These are phyloP conservation scores for Peniophora sp. DNA, from an alignment of 1,284 basidiomycete genomes.

Conservation along the genomic window DNA sequence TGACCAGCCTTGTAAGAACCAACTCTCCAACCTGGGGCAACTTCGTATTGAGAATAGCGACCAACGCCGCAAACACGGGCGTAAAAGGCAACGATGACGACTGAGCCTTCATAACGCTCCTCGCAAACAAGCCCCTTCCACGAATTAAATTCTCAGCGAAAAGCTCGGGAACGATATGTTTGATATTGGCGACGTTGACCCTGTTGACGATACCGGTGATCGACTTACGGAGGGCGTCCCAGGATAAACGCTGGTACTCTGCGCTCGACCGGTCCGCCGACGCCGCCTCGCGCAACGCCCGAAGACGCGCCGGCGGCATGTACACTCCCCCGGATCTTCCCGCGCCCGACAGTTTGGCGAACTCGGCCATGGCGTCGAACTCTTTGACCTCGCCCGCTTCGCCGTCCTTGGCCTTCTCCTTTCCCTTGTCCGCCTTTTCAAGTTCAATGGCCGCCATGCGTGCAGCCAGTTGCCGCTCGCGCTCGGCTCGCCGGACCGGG, in stretches of 20 bases:
- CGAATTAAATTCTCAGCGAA: constrained; percentile 90
- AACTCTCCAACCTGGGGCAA: constrained; percentile 95
- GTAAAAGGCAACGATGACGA: constrained; percentile 95
- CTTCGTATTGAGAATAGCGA: constrained; percentile 96
- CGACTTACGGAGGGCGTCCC: constrained; percentile 97
- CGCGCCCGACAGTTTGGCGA: constrained; percentile 70
- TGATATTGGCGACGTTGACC: constrained; percentile 94
- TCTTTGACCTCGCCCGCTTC: constrained; percentile 36
- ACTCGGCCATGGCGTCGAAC: constrained; percentile 70
- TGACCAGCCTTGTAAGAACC: constrained; percentile 81
- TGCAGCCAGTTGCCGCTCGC: constrained; percentile 71
- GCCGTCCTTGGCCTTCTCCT: constrained; percentile 31
- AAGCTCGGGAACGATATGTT: constrained; percentile 90
- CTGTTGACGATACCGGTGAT: constrained; percentile 99
- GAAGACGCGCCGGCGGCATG: constrained; percentile 88
- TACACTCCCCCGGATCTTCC: constrained; percentile 88
- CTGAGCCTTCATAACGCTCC: constrained; percentile 98
- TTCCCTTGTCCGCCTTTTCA: constrained; percentile 45
- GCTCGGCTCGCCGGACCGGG: constrained; percentile 65
- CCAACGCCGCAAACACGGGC: constrained; percentile 92
- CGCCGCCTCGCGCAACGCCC: constrained; percentile 87
- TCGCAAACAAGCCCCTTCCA: constrained; percentile 82
- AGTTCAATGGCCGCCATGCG: constrained; percentile 70
- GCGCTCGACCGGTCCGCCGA: constrained; percentile 77
- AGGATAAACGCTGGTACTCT: constrained; percentile 95